Evolutionary conservation across 805 yeast species (phyloP).

Genomic region (Candida lessepsii): DNA sequence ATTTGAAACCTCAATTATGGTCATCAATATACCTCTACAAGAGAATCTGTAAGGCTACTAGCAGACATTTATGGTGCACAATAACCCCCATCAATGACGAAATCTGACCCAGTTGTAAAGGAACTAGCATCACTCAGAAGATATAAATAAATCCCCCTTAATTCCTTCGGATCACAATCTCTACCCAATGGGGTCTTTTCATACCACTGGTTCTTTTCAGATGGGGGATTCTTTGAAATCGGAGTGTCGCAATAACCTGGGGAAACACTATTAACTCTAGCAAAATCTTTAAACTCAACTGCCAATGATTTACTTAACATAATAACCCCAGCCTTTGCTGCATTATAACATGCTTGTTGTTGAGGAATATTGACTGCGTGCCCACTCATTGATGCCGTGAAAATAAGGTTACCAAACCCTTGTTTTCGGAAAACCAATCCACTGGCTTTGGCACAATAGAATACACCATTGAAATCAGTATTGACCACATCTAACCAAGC

Average conservation of each 20-base stretch:
- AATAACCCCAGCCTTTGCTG: conserved; percentile 79
- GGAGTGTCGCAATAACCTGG: conserved; percentile 87
- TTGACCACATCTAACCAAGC: conserved; percentile 73
- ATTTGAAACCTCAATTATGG: too few species aligned
- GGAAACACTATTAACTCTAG: conserved; percentile 75
- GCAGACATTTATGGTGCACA: conserved; percentile 29
- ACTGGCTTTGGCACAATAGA: conserved; percentile 71
- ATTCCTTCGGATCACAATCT: conserved; percentile 68
- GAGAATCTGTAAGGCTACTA: too few species aligned
- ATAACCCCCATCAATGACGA: conserved; percentile 80
- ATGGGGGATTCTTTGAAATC: conserved; percentile 43
- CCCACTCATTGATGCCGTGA: conserved; percentile 89
- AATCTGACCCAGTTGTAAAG: conserved; percentile 77
- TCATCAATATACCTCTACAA: too few species aligned
- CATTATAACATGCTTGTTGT: conserved; percentile 80
- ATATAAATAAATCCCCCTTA: conserved; percentile 78
- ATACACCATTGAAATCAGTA: conserved; percentile 76
- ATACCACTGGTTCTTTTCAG: conserved; percentile 39
- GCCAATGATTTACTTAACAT: conserved; percentile 78
- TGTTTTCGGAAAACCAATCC: conserved; percentile 72
- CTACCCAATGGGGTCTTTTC: conserved; percentile 64
- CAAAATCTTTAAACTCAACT: conserved; percentile 81
- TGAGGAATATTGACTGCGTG: conserved; percentile 85
- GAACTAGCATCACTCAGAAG: conserved; percentile 78
- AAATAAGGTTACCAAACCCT: conserved; percentile 71